phyloP scores from a whole-genome alignment of 2,329 filamentous ascomycete genomes.

The Apiospora kogelbergensis region DNA sequence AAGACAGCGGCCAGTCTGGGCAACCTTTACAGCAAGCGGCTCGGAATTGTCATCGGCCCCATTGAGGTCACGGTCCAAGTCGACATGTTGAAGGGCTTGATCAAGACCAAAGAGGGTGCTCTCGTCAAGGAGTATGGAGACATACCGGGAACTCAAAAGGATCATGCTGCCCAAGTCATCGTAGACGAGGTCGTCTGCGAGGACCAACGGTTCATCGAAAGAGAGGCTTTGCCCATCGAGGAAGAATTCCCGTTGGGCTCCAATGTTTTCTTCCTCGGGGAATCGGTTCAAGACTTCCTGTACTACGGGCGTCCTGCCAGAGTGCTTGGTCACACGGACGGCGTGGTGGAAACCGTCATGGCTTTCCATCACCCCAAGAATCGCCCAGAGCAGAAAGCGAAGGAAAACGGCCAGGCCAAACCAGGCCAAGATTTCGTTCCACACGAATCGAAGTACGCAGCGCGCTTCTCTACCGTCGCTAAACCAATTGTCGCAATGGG shows the following conservation, averaged over 20 bases:
- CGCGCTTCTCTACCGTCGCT: conserved; percentile 79
- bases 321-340: conserved; percentile 67
- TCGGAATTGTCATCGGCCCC: conserved; percentile 82
- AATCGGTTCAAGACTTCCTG: conserved; percentile 59
- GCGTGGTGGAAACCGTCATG: not conserved
- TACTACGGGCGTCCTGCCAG: conserved; percentile 83
- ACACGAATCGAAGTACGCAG: conserved; percentile 6
- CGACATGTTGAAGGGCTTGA: conserved; percentile 87
- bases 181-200: conserved; percentile 89
- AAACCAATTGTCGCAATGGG: conserved; percentile 69
- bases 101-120: conserved; percentile 87
- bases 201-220: conserved; percentile 91
- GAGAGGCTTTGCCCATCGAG: conserved; percentile 80
- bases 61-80: conserved; percentile 91
- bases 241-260: conserved; percentile 86
- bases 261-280: conserved; percentile 88
- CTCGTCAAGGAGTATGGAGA: conserved; percentile 90
- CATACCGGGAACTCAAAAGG: conserved; percentile 80
- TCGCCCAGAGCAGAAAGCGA: not conserved
- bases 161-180: conserved; percentile 87
- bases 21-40: conserved; percentile 82
- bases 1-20: conserved; percentile 85
- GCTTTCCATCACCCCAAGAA: conserved; percentile 4
- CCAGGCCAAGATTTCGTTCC: conserved; percentile 3
- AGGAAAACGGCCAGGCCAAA: not conserved